Conservation (phyloP, 345 rosid species). For the Bruguiera sexangula region DNA sequence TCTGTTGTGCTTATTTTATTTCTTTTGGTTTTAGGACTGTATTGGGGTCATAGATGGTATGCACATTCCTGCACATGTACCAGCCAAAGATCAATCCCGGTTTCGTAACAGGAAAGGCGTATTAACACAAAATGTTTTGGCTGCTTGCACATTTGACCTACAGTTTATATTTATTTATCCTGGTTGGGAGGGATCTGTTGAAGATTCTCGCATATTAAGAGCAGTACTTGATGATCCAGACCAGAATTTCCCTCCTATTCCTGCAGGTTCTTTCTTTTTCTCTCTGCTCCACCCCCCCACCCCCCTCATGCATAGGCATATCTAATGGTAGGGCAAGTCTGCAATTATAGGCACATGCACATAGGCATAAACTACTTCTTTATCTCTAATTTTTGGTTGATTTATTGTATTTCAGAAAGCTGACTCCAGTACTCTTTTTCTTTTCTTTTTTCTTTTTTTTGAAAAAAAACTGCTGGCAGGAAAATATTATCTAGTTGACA, state of each 20-base stretch:
- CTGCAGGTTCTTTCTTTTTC: constrained; percentile 45
- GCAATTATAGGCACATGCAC: background rate
- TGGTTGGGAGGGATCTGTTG: constrained; percentile 83
- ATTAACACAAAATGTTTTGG: constrained; percentile 68
- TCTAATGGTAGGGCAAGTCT: background rate
- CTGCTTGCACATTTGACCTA: constrained; percentile 74
- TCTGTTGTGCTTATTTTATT: constrained; percentile 13
- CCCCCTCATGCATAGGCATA: background rate
- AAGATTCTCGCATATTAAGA: constrained; percentile 66
- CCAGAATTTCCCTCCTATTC: constrained; percentile 75
- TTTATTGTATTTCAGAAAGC: background rate
- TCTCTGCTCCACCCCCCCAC: background rate
- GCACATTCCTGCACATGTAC: constrained; percentile 72
- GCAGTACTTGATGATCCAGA: constrained; percentile 71
- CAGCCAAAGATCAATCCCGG: constrained; percentile 71
- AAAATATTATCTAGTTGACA: constrained; percentile 69
- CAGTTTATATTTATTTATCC: constrained; percentile 72
- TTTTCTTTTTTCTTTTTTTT: background rate
- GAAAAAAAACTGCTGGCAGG: constrained; percentile 31
- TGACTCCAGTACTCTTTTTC: background rate
- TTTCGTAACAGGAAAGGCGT: constrained; percentile 64
- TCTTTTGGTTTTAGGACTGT: constrained; percentile 54
- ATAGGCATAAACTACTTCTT: constrained; percentile 9
- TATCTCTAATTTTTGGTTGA: background rate
- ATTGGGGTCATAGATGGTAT: constrained; percentile 68